Base-by-base conservation (phyloP, 192 early-diverging fungal genomes). In the Gryganskiella cystojenkinii region DNA sequence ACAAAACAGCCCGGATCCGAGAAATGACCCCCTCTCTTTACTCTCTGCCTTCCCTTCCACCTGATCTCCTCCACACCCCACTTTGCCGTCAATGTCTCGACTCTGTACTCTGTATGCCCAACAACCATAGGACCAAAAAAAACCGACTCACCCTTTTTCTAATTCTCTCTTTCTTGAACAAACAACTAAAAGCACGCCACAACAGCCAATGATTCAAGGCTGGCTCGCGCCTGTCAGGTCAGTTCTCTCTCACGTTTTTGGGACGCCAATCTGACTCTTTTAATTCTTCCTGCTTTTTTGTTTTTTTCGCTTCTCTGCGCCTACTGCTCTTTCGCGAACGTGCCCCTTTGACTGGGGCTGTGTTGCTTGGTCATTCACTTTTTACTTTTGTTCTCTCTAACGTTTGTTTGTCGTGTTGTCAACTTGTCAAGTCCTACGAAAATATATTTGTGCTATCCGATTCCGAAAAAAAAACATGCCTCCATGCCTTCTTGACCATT, bases 181-280 rank as follows among this genome's bases (percentile, higher is more conserved):
- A 49, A 34, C 25, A 10, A 31, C 17, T 30, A 49, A 34, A 13
- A 51, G 28, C 30, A 64, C 17, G 46, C 10, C 45, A 50, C 8
- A n/a, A n/a, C n/a, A 35, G 25, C 37, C 37, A 40, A 40, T 40
- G 37, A 60, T 51, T 25, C 57, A 8, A 44, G 45, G 11, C 55
- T 71, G 42, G 70, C 70, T 50, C 61, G 55, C 35, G 70, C 70
- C 52, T 62, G 55, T 53, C 55, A 63, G 54, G 70, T 64, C 37
- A 7, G 47, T 43, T 49, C 19, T n/a, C 4, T 50, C 22, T 50
- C n/a, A n/a, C n/a, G n/a, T n/a, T n/a, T n/a, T n/a, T n/a, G n/a
- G n/a, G n/a, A 25, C 19, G 20, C 40, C 11, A 6, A 19, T n/a
- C 33, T 22, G n/a, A 58, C 25, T 58, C 34, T 35, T 58, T 35